Evolutionary conservation across 2,329 filamentous ascomycete genomes (phyloP), one percentile per base, ranked within the genome.

Genomic region (Colletotrichum kahawae): DNA sequence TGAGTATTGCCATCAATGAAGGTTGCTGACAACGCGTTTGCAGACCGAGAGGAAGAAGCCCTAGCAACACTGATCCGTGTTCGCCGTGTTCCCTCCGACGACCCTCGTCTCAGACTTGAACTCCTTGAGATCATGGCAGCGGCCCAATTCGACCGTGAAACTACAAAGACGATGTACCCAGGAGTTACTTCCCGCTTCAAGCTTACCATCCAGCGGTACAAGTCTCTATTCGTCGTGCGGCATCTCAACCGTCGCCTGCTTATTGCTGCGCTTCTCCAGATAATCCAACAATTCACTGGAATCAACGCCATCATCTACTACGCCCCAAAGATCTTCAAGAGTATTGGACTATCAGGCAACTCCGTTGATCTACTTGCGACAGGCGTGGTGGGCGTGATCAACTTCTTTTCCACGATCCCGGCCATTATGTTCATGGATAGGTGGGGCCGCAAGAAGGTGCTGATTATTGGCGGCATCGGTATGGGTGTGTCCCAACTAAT

Each of bases 361-460:
- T 82, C 88, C 76, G 82, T 87, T 75, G 62, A 79, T 1, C 84
- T 92, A 0, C 82, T 92, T 14, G 90, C 90, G 1, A 91, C 90
- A 1, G 90, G 90, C 8, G 89, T 92, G 0, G 88, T 89, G 24
- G 90, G 90, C 18, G 88, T 92, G 34, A 86, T 89, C 7, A 90
- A 90, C 83, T 88, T 86, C 57, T 79, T 91, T 24, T 81, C 80
- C 16, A 86, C 85, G 0, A 69, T 87, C 1, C 85, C 85, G 0
- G 84, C 85, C 0, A 77, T 82, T 2, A 77, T 86, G 62, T 75
- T 81, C 51, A 87, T 89, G 81, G 88, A 90, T 75, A 80, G 81
- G 3, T 80, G 88, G 56, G 87, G 88, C 8, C 84, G 88, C 7
- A 84, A 87, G 27, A 85, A 84, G 10, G 81, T 90, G 3, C 80